Base-by-base conservation (phyloP, 2,329 filamentous ascomycete species). In the Chaetomiaceae sp. region DNA sequence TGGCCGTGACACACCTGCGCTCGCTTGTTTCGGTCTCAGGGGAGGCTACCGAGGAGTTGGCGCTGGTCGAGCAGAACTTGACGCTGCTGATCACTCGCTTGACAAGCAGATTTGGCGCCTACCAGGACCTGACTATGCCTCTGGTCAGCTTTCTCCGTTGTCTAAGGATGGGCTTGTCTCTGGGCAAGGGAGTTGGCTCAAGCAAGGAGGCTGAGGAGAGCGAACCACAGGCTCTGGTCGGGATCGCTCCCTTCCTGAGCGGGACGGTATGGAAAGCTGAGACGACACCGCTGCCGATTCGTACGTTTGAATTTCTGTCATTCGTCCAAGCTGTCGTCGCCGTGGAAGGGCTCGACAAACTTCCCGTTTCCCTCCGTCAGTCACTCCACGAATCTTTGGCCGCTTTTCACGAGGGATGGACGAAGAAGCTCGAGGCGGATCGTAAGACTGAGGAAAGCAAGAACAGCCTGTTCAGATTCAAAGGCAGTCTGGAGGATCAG, bases 101-200 rank as follows among this genome's bases (percentile, higher is more conserved):
- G 7, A 75, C 74, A 2, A 72, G 78, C 24, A 75, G 81, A 29
- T 94, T 89, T 60, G 76, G 81, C 32, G 81, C 81, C 12, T 97
- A 96, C 58, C 86, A 88, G 50, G 93, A 98, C 60, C 79, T 97
- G 56, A 86, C 85, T 0, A 73, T 78, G 36, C 90, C 88, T 4
- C 76, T 88, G 10, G 74, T 88, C 36, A 87, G 85, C 42, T 85
- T 96, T 53, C 71, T 97, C 35, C 81, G 85, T 48, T 87, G 87
- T 56, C 69, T 97, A 9, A 79, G 84, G 54, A 70, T 95, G 49
- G 90, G 88, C 3, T 66, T 94, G 26, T 83, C 79, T 1, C 66
- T 94, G 30, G 76, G 73, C 44, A 67, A 68, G 59, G 68, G 68
- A 58, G 70, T 60, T 54, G 76, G 55, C 66, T 78, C 54, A 56